Evolutionary conservation across 805 yeast genomes (phyloP).

Genomic region (Saturnispora silvae): DNA sequence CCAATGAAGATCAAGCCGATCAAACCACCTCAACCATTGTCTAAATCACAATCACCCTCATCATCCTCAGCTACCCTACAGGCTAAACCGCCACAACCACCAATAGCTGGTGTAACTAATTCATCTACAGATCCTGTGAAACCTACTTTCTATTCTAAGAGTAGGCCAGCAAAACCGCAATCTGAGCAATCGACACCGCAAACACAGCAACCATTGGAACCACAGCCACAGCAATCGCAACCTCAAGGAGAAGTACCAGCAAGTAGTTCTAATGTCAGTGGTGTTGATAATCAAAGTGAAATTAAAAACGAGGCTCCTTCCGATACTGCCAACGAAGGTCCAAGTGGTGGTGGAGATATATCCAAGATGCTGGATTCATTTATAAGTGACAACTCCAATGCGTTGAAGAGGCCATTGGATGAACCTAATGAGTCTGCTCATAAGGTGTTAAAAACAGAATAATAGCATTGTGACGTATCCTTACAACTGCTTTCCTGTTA

Average conservation of each 20-base stretch:
- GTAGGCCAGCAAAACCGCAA: conserved; percentile 2
- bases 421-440: conserved; percentile 1
- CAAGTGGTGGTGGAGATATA: conserved; percentile 3
- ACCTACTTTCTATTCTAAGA: conserved; percentile 7
- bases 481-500: no score
- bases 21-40: conserved; percentile 4
- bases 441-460: conserved; percentile 5
- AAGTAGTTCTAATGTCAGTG: background rate
- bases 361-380: conserved; percentile 7
- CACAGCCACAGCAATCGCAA: no score
- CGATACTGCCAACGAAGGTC: background rate
- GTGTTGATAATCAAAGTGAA: background rate
- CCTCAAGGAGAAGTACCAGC: no score
- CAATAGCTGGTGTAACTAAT: no score
- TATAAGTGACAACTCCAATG: conserved; percentile 8
- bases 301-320: background rate
- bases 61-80: background rate
- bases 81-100: background rate
- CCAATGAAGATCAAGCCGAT: conserved; percentile 7
- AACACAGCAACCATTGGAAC: background rate
- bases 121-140: background rate
- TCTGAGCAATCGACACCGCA: background rate
- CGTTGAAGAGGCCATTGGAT: conserved; percentile 4
- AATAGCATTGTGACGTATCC: no score
- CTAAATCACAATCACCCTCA: conserved; percentile 2